These are phyloP conservation scores for Pythium aphanidermatum DNA, from an alignment of 352 stramenopile species.

Conservation along the genomic window DNA sequence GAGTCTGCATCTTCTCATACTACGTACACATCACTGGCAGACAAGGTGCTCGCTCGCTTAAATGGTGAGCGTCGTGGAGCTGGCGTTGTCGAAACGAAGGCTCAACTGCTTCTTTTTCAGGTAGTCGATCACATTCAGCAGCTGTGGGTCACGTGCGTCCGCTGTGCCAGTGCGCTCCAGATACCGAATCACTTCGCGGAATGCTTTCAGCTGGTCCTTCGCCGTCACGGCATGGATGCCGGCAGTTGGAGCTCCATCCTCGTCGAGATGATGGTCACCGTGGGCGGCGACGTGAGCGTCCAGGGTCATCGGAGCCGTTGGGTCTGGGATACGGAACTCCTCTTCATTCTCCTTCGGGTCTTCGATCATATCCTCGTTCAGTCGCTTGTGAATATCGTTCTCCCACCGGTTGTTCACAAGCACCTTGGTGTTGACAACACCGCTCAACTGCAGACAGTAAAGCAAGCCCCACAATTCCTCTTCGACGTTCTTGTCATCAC, in stretches of 20 bases:
- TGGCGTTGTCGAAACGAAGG: slow-evolving; percentile 81
- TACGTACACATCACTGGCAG: neutral
- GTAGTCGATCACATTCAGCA: slow-evolving; percentile 77
- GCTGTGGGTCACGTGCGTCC: slow-evolving; percentile 60
- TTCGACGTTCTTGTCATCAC: slow-evolving; percentile 82
- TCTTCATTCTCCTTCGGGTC: slow-evolving; percentile 76
- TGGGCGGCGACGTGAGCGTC: slow-evolving; percentile 14
- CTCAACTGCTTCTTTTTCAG: slow-evolving; percentile 88
- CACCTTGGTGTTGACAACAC: slow-evolving; percentile 83
- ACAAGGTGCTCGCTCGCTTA: slow-evolving; percentile 26
- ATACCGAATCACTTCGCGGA: slow-evolving; percentile 83
- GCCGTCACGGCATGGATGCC: slow-evolving; percentile 34
- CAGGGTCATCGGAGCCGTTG: slow-evolving; percentile 24
- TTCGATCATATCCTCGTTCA: slow-evolving; percentile 87
- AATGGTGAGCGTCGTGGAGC: slow-evolving; percentile 77
- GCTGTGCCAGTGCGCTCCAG: slow-evolving; percentile 64
- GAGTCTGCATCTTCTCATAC: neutral
- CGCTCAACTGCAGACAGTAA: slow-evolving; percentile 81
- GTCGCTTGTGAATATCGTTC: slow-evolving; percentile 85
- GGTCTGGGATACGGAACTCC: slow-evolving; percentile 74
- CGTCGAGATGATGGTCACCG: slow-evolving; percentile 19
- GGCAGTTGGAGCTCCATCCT: slow-evolving; percentile 28
- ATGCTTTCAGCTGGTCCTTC: slow-evolving; percentile 82
- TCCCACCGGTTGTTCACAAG: slow-evolving; percentile 86
- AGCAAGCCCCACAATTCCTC: slow-evolving; percentile 82